Evolutionary conservation across 148 eudicot genomes (phyloP).

Genomic region (Spergularia marina): DNA sequence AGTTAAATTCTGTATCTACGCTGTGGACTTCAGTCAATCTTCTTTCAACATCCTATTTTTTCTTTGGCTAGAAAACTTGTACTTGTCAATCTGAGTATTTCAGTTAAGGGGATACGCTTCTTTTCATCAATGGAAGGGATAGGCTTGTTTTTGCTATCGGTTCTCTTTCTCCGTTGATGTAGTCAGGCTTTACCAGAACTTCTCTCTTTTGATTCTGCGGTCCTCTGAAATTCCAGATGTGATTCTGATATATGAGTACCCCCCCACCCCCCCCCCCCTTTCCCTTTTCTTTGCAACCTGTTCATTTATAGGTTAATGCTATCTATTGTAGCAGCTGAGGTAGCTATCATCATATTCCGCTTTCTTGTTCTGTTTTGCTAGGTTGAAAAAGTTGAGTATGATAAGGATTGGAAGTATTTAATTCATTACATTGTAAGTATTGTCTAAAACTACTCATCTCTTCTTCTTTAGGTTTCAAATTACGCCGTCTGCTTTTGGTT

Average conservation of each 20-base stretch:
- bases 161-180: neutral
- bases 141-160: too few relatives aligned
- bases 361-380: constrained; percentile 13
- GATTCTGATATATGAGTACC: neutral
- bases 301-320: neutral
- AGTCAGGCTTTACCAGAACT: neutral
- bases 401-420: constrained; percentile 14
- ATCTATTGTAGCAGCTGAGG: neutral
- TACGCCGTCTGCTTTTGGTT: neutral
- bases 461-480: neutral
- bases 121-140: neutral
- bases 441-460: neutral
- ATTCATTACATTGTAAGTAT: constrained; percentile 16
- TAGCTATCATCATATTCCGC: constrained; percentile 10
- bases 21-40: neutral
- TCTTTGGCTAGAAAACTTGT: neutral
- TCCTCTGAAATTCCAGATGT: neutral
- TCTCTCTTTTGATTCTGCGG: neutral
- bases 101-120: neutral
- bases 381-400: constrained; percentile 15
- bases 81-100: neutral
- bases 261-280: neutral
- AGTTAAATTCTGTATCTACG: neutral
- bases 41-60: neutral
- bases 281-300: too few relatives aligned